Base-by-base conservation (phyloP, 306 rosid species). In the Albizia julibrissin region DNA sequence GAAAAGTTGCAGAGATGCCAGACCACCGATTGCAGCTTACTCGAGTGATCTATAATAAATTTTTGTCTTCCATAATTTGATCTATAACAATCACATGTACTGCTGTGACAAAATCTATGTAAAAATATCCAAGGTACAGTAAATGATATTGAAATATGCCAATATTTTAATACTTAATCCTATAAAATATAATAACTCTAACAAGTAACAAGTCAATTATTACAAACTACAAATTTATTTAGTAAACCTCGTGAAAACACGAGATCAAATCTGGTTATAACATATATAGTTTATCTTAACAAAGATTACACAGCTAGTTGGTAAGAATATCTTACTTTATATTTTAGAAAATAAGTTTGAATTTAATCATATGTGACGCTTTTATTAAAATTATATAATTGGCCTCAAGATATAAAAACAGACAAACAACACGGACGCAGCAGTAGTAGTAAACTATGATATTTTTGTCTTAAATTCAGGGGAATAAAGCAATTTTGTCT, bases 401-500 rank as follows among this genome's bases (percentile, higher is more conserved):
- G 27, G 62, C 62, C 62, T 56, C 62, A 2, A n/a, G 24, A 56
- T 21, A 50, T 50, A 49, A 19, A 56, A 56, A 56, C 26, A n/a
- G 62, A 21, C 62, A n/a, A n/a, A 56, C 62, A 1, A 54, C 62
- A 21, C 62, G 24, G 27, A 56, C 27, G 62, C 24, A 56, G 62
- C 13, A 21, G 27, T 56, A 7, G n/a, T 10, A 10, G 3, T 9
- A 42, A 42, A 3, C n/a, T 54, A 13, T 68, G 58, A 67, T 29
- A 84, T 26, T 69, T 50, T 39, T 42, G 42, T 16, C 46, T 5
- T 21, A 74, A 49, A 62, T 70, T 79, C 73, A 67, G 29, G 56
- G 37, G 50, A 71, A 42, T 19, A 66, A 69, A 49, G 73, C 72
- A 80, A 27, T 66, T 33, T 80, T 52, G 66, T 81, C 33, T 40